Evolutionary conservation across 768 basidiomycete species (phyloP), one percentile per base, ranked within the genome.

Genomic region (Leccinum pellstonianum): DNA sequence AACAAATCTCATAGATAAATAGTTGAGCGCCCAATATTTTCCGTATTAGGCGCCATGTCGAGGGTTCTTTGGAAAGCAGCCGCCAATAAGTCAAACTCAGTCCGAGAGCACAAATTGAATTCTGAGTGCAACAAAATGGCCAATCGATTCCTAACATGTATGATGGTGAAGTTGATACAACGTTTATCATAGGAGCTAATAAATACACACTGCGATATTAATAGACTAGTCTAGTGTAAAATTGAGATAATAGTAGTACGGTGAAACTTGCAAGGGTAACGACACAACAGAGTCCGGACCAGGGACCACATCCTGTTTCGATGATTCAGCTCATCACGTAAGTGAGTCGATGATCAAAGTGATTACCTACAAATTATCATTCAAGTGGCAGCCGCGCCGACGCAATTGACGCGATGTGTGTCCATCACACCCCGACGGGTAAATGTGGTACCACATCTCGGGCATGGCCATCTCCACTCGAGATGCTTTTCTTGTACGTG

Each of bases 401-500:
- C 14, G 43, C 70, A 71, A 1, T 2, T 10, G 10, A 11, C 17
- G 29, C 62, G 62, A 19, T 73, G 72, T 1, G 23, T 0, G 0
- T 64, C 57, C 66, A 74, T 57, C 1, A 59, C 61, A 2, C 64
- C 59, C 35, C 61, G 50, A 5, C 71, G 73, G 1, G 60, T 74
- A 55, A 68, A 72, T 1, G 55, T 1, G 1, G 31, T 3, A 3
- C 5, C 8, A 14, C 71, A 72, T 3, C 9, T 62, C 1, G 66
- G 60, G 25, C 71, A 72, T 0, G 70, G 62, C 68, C 73, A 70
- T 1, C 46, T 47, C 37, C 59, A 63, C 15, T 25, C 55, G 5
- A 74, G 63, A 43, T 72, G 73, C 6, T 1, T 62, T 14, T 70
- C 70, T 41, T 68, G 58, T 3, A 74, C 56, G 23, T 72, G 71